Conservation (phyloP, 768 basidiomycete species). For the Phylloporus sp. region DNA sequence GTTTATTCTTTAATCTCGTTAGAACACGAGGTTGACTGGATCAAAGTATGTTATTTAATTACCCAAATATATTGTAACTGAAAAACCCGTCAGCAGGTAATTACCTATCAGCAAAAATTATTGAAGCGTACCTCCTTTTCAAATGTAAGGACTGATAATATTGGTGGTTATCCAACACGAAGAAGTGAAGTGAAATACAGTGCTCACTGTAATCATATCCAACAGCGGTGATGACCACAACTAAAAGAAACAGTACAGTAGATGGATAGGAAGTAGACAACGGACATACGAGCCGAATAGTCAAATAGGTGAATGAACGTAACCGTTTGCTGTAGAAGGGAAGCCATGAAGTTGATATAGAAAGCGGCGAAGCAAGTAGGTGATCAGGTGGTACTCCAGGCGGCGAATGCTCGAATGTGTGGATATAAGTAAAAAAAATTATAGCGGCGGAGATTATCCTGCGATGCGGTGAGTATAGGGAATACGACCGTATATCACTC, state of each 20-base stretch:
- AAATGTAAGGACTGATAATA: background rate
- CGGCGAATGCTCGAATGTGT: no score
- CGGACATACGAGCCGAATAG: background rate
- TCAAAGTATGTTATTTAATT: background rate
- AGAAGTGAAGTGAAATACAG: background rate
- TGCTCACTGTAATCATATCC: background rate
- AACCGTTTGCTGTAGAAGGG: background rate
- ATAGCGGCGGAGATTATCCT: no score
- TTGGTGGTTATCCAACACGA: background rate
- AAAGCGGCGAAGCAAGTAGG: no score
- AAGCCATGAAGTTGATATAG: background rate
- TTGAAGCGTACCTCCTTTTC: background rate
- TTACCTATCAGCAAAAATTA: background rate
- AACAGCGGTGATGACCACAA: background rate
- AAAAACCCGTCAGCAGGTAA: background rate
- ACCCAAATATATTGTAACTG: background rate
- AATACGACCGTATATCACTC: no score
- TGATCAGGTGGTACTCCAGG: no score
- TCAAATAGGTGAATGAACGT: background rate
- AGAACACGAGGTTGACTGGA: background rate
- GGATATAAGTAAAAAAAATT: no score
- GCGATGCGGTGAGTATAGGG: no score
- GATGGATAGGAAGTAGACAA: background rate
- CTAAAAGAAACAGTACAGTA: background rate
- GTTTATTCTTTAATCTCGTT: background rate